phyloP scores from a whole-genome alignment of 768 basidiomycete genomes.

The Exidia glandulosa region DNA sequence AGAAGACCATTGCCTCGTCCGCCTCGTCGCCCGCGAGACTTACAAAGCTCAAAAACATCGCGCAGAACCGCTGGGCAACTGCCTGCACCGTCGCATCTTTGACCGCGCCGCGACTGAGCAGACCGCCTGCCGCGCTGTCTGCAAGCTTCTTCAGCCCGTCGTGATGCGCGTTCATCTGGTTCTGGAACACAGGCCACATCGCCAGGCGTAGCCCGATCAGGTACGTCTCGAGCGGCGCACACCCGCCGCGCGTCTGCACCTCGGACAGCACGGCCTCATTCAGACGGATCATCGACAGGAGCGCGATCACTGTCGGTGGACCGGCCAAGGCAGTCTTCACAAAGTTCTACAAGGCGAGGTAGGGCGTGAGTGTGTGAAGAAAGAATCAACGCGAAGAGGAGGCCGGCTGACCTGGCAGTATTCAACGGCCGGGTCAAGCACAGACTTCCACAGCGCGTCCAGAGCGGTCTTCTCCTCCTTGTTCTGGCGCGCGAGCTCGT shows the following conservation, averaged over 20 bases:
- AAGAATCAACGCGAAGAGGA: conserved; percentile 10
- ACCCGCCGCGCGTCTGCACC: conserved; percentile 58
- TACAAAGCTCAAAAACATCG: conserved; percentile 74
- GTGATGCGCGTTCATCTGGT: conserved; percentile 71
- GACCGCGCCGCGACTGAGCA: conserved; percentile 46
- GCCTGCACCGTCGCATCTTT: conserved; percentile 58
- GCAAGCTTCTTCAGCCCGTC: conserved; percentile 75
- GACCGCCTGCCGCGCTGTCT: conserved; percentile 58
- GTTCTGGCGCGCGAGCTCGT: conserved; percentile 5
- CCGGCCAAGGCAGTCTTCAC: conserved; percentile 59
- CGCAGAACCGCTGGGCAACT: conserved; percentile 69
- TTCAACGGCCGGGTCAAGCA: conserved; percentile 83
- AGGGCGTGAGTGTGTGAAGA: not conserved
- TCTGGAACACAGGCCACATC: conserved; percentile 93
- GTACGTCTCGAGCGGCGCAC: conserved; percentile 71
- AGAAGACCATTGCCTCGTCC: conserved; percentile 94
- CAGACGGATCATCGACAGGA: conserved; percentile 85
- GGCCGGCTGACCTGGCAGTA: conserved; percentile 83
- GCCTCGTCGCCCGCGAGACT: conserved; percentile 60
- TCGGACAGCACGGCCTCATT: conserved; percentile 71
- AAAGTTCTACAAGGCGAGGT: conserved; percentile 60
- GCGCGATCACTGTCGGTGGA: conserved; percentile 57
- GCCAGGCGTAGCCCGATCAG: conserved; percentile 70
- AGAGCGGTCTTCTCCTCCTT: conserved; percentile 53
- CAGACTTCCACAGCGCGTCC: conserved; percentile 76